Evolutionary conservation across 2,329 filamentous ascomycete genomes (phyloP), one percentile per base, ranked within the genome.

Genomic region (Ophiostoma ips): DNA sequence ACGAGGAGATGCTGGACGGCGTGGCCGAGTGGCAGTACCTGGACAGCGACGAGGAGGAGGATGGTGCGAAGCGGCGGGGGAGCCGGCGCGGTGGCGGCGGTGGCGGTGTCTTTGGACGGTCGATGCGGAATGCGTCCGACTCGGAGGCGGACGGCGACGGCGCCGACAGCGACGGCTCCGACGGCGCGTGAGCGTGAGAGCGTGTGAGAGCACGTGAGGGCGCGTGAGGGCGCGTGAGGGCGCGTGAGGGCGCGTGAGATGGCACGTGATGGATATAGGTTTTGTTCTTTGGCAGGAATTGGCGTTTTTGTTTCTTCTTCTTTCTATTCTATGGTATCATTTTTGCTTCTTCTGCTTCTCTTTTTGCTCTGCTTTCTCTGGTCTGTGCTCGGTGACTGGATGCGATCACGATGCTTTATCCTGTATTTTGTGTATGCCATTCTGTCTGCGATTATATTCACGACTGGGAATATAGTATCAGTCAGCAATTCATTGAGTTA

Each of bases 1-100:
- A 79, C 53, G 70, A 76, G 55, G 76, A 79, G 59, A 80, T 79
- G 76, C 64, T 77, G 21, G 70, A 76, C 44, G 76, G 76, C 2
- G 76, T 79, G 5, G 74, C 75, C 1, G 66, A 75, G 58, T 80
- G 76, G 76, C 67, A 73, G 21, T 79, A 79, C 45, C 56, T 65
- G 3, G 59, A 62, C 3, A 66, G 63, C 16, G 64, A 66, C 18
- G 61, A 60, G 15, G 45, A 50, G 3, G 45, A 48, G 18, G 48
- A 43, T 16, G 48, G 38, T 19, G 34, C 15, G n/a, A 35, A 37
- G 40, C 21, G 40, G 24, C 30, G 40, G 24, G 24, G 31, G 3
- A 44, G 28, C 24, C 41, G 50, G 18, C 34, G 46, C 33, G 48
- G 49, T 13, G 38, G 34, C 15, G 16, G 40, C 28, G 31, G 47